phyloP scores from a whole-genome alignment of 345 rosid species.

The Streptanthus diversifolius region DNA sequence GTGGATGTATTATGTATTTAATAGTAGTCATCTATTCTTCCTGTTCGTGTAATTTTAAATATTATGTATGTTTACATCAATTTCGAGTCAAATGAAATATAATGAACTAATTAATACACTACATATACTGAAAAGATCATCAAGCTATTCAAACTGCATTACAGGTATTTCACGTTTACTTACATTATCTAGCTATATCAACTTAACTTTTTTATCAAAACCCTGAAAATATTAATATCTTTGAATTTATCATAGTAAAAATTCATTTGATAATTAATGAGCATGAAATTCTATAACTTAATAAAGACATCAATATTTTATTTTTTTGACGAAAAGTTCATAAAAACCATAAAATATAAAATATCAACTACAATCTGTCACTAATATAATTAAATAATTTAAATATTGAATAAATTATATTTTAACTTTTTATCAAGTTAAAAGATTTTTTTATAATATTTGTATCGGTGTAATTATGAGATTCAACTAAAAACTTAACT shows the following conservation, averaged over 20 bases:
- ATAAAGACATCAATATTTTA: neutral
- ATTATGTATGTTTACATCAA: neutral
- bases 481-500: too few species aligned
- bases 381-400: too few species aligned
- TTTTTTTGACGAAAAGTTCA: too few species aligned
- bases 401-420: too few species aligned
- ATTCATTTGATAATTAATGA: neutral
- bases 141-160: neutral
- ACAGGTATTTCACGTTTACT: neutral
- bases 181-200: neutral
- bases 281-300: neutral
- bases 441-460: too few species aligned
- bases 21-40: too few species aligned
- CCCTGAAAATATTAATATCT: neutral
- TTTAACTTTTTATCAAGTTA: too few species aligned
- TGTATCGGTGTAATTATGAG: too few species aligned
- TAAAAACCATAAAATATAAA: too few species aligned
- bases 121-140: neutral
- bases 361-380: too few species aligned
- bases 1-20: neutral
- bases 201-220: neutral
- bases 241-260: too few species aligned
- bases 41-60: too few species aligned
- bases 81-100: neutral
- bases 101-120: neutral